Base-by-base conservation (phyloP, 2,329 filamentous ascomycete species). In the Ilyonectria mors-panacis region DNA sequence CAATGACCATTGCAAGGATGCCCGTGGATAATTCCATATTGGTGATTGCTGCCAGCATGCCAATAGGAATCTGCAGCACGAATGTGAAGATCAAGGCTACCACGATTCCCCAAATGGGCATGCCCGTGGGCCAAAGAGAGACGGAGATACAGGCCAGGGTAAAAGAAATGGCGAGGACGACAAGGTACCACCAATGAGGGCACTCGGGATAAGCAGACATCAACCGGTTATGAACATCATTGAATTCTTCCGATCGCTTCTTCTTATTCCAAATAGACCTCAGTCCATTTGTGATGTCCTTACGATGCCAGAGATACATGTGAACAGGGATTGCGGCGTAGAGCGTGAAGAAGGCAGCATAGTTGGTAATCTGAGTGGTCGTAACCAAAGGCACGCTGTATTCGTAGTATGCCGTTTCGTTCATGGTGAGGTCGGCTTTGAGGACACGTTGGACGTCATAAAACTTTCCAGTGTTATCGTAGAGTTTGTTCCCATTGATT, bases 1-100 rank as follows among this genome's bases (percentile, higher is more conserved):
- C 85, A 39, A 93, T 83, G 69, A 90, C 90, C 76, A 91, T 88
- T n/a, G 89, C 89, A 42, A 92, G 81, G 12, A 93, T 88, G 70
- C 90, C 90, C 2, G 92, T 81, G 2, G 88, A 88, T 3, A 92
- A 76, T 72, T 88, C 85, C 45, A 85, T 82, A 77, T 88, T 88
- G 30, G 86, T 86, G 59, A 87, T 84, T 51, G 86, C 87, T 66
- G 87, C 83, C 42, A 89, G 81, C 73, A 89, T 86, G 19, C 87
- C 87, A 45, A 88, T 83, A 3, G 87, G 87, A 7, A 89, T 80
- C 74, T 86, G 84, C 79, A 87, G 85, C 12, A 87, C 64, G 4
- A 86, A 61, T 1, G 86, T 85, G 51, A 89, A 84, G 21, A 84
- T 23, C 17, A 88, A 81, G 66, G 86, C 87, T 26, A 88, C 76